A percentile compares a stretch with the other conserved stretches of the same genome.
Evolutionary conservation across 2,329 filamentous ascomycete genomes (phyloP).

Genomic region (Pseudopyricularia javanii): DNA sequence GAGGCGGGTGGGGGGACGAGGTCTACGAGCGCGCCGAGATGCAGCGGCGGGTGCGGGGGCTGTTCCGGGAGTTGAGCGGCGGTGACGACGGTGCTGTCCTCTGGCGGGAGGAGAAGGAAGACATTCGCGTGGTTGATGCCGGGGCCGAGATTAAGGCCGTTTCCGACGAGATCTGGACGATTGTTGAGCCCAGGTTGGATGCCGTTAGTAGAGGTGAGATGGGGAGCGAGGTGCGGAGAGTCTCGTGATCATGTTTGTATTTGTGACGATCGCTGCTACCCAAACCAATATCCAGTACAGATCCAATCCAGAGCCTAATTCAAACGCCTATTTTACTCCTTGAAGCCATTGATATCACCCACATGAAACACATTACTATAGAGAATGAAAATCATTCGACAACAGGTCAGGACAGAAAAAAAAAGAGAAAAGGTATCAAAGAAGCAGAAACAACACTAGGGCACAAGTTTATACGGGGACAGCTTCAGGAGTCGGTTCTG

Average conservation of each 20-base stretch:
- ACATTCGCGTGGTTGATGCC: conserved; percentile 42
- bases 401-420: neutral
- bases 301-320: neutral
- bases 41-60: conserved; percentile 64
- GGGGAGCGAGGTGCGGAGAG: conserved; percentile 30
- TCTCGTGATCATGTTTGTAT: too few species aligned
- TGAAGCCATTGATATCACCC: neutral
- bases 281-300: neutral
- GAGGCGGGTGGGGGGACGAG: conserved; percentile 84
- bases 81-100: conserved; percentile 23
- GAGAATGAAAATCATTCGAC: neutral
- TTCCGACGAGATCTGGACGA: conserved; percentile 40
- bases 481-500: neutral
- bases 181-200: conserved; percentile 32
- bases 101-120: conserved; percentile 34
- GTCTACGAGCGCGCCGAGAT: conserved; percentile 77
- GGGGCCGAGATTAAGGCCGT: conserved; percentile 43
- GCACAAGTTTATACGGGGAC: neutral
- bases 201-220: conserved; percentile 36
- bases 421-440: neutral
- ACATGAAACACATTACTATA: neutral
- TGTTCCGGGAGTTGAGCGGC: conserved; percentile 52
- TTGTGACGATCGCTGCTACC: too few species aligned
- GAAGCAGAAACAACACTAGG: neutral
- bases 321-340: neutral